Evolutionary conservation across 192 early-diverging fungal species (phyloP).

Genomic region (Rhizophlyctis rosea): DNA sequence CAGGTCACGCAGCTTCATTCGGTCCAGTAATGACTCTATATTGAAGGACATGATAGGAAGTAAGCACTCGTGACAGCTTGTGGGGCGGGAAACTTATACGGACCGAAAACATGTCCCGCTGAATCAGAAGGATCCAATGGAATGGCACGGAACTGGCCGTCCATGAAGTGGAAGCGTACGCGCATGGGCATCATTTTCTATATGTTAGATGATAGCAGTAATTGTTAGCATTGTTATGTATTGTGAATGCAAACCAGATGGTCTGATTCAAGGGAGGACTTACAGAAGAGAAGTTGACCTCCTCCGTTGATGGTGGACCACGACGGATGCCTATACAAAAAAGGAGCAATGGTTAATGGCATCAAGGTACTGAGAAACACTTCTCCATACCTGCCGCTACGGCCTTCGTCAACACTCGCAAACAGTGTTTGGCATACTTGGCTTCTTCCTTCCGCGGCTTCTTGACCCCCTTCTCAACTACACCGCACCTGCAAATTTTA

Average conservation of each 20-base stretch:
- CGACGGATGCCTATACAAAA: constrained; percentile 16
- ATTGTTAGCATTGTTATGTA: neutral
- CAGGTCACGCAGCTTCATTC: constrained; percentile 30
- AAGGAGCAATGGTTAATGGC: no score
- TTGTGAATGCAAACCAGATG: neutral
- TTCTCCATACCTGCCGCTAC: constrained; percentile 20
- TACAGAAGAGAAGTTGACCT: constrained; percentile 33
- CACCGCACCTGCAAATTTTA: constrained; percentile 27
- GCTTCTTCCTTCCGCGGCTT: constrained; percentile 29
- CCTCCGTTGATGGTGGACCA: constrained; percentile 43
- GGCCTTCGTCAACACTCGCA: constrained; percentile 33
- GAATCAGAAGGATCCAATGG: constrained; percentile 36
- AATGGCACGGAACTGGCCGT: constrained; percentile 40
- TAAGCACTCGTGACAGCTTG: neutral
- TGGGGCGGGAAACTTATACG: neutral
- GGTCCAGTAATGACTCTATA: constrained; percentile 36
- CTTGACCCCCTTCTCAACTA: constrained; percentile 33
- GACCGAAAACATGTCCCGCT: neutral
- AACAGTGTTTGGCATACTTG: constrained; percentile 39
- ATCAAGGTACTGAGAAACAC: no score
- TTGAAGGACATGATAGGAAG: neutral
- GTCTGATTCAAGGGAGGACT: no score
- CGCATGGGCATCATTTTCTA: constrained; percentile 41
- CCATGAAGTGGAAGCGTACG: constrained; percentile 39
- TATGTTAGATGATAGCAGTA: neutral